Evolutionary conservation across 257 asterid species (phyloP).

Genomic region (Mitragyna speciosa): DNA sequence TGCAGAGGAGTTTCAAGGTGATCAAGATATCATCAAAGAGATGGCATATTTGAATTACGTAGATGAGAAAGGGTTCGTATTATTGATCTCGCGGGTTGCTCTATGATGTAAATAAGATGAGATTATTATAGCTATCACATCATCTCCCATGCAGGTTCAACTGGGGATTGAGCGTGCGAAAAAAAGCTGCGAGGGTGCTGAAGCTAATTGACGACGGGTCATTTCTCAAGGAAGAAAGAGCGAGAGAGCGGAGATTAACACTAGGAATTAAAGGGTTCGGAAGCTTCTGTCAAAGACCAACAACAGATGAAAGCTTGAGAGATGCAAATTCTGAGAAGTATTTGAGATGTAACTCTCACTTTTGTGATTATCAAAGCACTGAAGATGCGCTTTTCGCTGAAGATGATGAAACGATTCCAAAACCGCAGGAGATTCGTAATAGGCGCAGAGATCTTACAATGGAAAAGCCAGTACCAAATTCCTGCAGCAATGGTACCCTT

Average conservation of each 20-base stretch:
- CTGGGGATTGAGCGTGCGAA: conserved; percentile 71
- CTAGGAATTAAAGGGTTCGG: conserved; percentile 79
- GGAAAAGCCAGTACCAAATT: background rate
- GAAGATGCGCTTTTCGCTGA: conserved; percentile 14
- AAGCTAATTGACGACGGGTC: conserved; percentile 50
- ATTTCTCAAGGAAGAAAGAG: conserved; percentile 68
- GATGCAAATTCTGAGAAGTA: conserved; percentile 15
- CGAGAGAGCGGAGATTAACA: conserved; percentile 54
- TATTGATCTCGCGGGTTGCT: background rate
- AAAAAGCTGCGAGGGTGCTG: conserved; percentile 50
- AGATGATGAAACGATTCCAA: background rate
- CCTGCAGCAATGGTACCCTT: conserved; percentile 8
- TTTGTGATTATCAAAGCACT: conserved; percentile 6
- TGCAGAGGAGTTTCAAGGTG: conserved; percentile 71
- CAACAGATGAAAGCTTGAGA: background rate
- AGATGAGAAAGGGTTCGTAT: conserved; percentile 66
- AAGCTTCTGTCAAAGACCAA: conserved; percentile 41
- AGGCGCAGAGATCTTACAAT: background rate
- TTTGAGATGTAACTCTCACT: conserved; percentile 32
- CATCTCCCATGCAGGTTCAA: conserved; percentile 48
- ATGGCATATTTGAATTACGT: conserved; percentile 52
- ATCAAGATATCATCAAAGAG: conserved; percentile 46
- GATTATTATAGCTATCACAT: background rate
- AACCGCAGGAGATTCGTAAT: background rate
- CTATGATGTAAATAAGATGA: background rate